phyloP scores from a whole-genome alignment of 495 filamentous ascomycete genomes.

The Baudoinia panamericana region DNA sequence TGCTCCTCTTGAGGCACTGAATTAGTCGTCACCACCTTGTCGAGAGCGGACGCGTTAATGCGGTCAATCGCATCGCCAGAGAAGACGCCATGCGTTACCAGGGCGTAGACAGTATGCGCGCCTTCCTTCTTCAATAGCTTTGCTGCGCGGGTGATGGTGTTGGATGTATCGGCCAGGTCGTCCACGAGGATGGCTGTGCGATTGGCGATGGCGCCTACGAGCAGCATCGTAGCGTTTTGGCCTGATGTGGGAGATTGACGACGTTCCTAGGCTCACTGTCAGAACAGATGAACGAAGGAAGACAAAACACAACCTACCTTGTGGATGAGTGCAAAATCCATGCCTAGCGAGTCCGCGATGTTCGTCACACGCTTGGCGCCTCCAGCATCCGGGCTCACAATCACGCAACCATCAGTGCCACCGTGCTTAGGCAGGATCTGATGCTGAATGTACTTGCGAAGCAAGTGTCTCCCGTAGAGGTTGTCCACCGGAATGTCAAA shows the following conservation, averaged over 20 bases:
- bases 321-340: conserved; percentile 93
- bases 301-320: conserved; percentile 49
- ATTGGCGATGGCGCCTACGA: conserved; percentile 75
- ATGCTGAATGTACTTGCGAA: conserved; percentile 81
- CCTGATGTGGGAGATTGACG: conserved; percentile 86
- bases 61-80: conserved; percentile 88
- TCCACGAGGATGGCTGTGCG: conserved; percentile 83
- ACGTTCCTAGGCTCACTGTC: conserved; percentile 54
- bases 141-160: conserved; percentile 93
- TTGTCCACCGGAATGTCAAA: conserved; percentile 98
- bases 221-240: conserved; percentile 97
- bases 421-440: conserved; percentile 48
- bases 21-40: conserved; percentile 89
- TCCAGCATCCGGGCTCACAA: conserved; percentile 92
- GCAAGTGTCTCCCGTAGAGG: conserved; percentile 72
- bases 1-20: conserved; percentile 83
- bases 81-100: conserved; percentile 88
- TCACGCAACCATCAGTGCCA: conserved; percentile 72
- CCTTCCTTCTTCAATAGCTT: conserved; percentile 92
- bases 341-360: conserved; percentile 82
- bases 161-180: conserved; percentile 88
- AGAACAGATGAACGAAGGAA: conserved; percentile 10
- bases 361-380: conserved; percentile 95
- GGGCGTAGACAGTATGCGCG: conserved; percentile 71
- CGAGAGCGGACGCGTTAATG: conserved; percentile 79